phyloP scores from a whole-genome alignment of 495 filamentous ascomycete species.

The Jackrogersella multiformis region DNA sequence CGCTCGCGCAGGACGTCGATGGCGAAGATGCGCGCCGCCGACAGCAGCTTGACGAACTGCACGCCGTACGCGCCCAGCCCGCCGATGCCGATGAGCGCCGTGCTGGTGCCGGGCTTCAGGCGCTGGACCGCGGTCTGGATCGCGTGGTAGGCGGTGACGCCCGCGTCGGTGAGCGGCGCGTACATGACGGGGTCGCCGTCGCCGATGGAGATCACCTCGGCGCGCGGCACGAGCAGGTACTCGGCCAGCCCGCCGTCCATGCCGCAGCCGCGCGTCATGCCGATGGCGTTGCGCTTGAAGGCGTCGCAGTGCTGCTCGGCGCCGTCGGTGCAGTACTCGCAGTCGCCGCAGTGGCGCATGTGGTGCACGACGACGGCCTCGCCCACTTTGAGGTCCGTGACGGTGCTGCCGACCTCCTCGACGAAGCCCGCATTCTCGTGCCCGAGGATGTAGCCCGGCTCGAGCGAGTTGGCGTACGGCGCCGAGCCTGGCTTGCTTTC shows the following conservation, averaged over 20 bases:
- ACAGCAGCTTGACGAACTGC: conserved; percentile 22
- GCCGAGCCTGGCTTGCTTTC: conserved; percentile 25
- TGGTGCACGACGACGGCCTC: conserved; percentile 57
- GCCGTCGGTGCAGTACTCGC: conserved; percentile 48
- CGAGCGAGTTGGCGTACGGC: conserved; percentile 8
- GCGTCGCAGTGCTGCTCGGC: conserved; percentile 31
- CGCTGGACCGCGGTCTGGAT: conserved; percentile 39
- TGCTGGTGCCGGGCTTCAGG: conserved; percentile 25
- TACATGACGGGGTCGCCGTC: conserved; percentile 41
- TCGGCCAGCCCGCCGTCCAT: conserved; percentile 22
- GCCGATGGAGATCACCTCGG: conserved; percentile 36
- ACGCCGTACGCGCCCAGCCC: conserved; percentile 22
- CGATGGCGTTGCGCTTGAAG: conserved; percentile 27
- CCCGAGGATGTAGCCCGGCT: conserved; percentile 37
- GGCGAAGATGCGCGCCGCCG: conserved; percentile 18
- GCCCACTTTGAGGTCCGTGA: conserved; percentile 54
- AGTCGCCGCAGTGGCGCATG: conserved; percentile 39
- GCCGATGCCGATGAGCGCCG: conserved; percentile 18
- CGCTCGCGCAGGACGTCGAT: conserved; percentile 10
- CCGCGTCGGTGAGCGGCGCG: conserved; percentile 50
- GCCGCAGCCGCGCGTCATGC: conserved; percentile 25
- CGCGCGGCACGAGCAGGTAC: conserved; percentile 16
- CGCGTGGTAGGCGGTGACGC: conserved; percentile 56
- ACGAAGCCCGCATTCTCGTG: conserved; percentile 53
- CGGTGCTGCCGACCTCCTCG: conserved; percentile 50